Base-by-base conservation (phyloP, 768 basidiomycete genomes). In the Tricholoma saponaceum region DNA sequence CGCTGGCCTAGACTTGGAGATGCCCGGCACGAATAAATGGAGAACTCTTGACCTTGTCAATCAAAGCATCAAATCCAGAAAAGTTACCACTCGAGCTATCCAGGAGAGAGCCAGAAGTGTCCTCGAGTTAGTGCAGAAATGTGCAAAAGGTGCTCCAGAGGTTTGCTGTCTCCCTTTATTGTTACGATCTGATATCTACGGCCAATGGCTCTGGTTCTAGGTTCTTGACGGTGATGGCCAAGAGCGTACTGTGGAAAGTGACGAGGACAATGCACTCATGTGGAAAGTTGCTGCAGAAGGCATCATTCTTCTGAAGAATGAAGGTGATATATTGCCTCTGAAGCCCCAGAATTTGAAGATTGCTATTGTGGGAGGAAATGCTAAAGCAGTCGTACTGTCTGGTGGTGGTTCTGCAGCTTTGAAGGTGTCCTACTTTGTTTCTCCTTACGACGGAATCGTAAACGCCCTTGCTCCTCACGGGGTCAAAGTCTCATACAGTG, bases 21-120 rank as follows among this genome's bases (percentile, higher is more conserved):
- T 90, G 87, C 89, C 88, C 0, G 89, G 90, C 1, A 72, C 73
- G 13, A 85, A 86, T 70, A 89, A 90, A 61, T 90, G 88, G 89
- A 79, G 89, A 5, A 83, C 81, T 0, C 76, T 85, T 18, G 84
- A 87, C 58, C 77, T 84, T 32, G 80, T 90, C 63, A 83, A 82
- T 60, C 78, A 86, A 23, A 81, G 79, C 0, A 79, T 89, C 50
- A 64, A 68, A 5, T 78, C 86, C 1, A 74, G 85, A 18, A 92
- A 92, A 70, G 69, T 92, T 44, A 84, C 81, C 1, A 69, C 76
- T n/a, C 77, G 83, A 14, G 83, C 83, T 8, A 69, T 92, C 28
- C 87, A 89, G 59, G 81, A 81, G 25, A 82, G 90, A 14, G 89
- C 86, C 0, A 73, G 72, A 52, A 83, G 80, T 52, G 87, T 91